Percentiles rank a stretch among this genome's conserved stretches.
These are phyloP conservation scores for Evernia prunastri DNA, from an alignment of 495 filamentous ascomycete genomes.

Conservation along the genomic window DNA sequence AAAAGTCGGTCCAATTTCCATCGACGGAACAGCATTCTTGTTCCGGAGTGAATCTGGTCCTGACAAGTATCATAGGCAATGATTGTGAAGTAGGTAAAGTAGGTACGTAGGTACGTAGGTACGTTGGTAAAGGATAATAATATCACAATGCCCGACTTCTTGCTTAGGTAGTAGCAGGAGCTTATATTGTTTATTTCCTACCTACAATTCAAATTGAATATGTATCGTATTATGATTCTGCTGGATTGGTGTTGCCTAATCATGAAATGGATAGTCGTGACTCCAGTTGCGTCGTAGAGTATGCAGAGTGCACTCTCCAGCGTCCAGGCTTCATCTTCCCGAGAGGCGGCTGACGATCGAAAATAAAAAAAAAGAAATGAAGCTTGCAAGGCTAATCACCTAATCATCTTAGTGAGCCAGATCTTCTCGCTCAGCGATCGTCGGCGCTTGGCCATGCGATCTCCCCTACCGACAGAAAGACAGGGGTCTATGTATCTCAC, in stretches of 20 bases:
- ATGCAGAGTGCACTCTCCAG: background rate
- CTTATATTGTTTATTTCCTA: no score
- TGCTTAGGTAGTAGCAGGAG: no score
- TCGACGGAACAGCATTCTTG: background rate
- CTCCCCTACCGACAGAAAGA: background rate
- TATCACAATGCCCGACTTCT: no score
- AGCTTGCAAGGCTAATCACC: background rate
- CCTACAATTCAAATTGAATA: no score
- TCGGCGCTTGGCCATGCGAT: slow-evolving; percentile 8
- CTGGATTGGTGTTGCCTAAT: no score
- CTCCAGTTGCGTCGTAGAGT: background rate
- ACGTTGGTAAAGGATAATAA: no score
- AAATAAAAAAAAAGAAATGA: no score
- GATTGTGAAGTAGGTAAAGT: no score
- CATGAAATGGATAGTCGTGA: background rate
- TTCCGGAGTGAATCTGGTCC: no score
- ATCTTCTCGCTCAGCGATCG: slow-evolving; percentile 8
- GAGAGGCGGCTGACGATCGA: slow-evolving; percentile 3
- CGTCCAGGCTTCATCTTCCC: background rate
- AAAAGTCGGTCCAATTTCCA: background rate
- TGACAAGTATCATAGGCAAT: no score
- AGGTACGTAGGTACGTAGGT: no score
- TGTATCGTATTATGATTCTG: no score
- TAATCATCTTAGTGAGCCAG: background rate
- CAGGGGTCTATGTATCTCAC: slow-evolving; percentile 3